Conservation (phyloP, 306 rosid species). For the Erythrophleum fordii region DNA sequence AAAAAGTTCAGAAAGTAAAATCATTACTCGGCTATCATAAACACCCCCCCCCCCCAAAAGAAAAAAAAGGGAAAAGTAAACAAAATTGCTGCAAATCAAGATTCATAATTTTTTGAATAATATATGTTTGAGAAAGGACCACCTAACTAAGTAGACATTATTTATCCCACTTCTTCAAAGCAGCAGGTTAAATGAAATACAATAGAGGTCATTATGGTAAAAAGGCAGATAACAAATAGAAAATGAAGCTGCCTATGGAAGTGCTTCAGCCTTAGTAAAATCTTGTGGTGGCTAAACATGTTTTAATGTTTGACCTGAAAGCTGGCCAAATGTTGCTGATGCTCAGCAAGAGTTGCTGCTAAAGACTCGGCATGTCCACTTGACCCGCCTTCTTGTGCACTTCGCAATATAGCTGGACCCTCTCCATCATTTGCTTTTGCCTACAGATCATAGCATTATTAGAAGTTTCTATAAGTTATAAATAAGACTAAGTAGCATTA, state of each 20-base stretch:
- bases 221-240: slow-evolving; percentile 7
- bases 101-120: no score
- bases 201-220: neutral
- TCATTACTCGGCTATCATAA: no score
- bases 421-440: slow-evolving; percentile 98
- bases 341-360: slow-evolving; percentile 94
- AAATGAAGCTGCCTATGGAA: slow-evolving; percentile 25
- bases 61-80: no score
- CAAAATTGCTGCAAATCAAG: no score
- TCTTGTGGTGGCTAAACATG: slow-evolving; percentile 27
- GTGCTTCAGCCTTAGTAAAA: slow-evolving; percentile 24
- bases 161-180: slow-evolving; percentile 15
- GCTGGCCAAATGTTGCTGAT: slow-evolving; percentile 98
- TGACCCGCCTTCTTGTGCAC: slow-evolving; percentile 73
- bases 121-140: no score
- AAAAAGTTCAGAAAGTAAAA: no score
- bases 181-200: slow-evolving; percentile 4
- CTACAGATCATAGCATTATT: slow-evolving; percentile 48
- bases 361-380: slow-evolving; percentile 94
- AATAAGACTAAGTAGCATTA: slow-evolving; percentile 21
- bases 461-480: slow-evolving; percentile 23
- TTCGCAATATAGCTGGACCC: slow-evolving; percentile 93
- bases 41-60: no score
- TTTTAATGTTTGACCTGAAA: slow-evolving; percentile 73
- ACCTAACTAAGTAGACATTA: neutral